Evolutionary conservation across 768 basidiomycete genomes (phyloP), one percentile per base, ranked within the genome.

Genomic region (Paxillus ammoniavirescens): DNA sequence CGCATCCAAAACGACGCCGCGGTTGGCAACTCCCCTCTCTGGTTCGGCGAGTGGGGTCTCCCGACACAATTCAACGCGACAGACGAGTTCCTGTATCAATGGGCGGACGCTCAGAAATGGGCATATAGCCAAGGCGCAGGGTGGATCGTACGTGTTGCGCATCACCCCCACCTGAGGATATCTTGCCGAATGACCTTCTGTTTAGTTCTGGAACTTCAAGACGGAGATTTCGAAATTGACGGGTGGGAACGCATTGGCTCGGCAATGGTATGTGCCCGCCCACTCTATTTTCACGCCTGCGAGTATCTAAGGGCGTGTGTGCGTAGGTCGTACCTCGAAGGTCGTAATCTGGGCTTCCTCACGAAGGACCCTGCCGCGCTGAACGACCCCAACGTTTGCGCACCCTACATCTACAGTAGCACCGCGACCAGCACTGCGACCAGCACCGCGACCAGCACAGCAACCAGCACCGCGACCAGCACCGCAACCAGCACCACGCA

Each of bases 41-140:
- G 75, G 76, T 81, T 82, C 52, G 82, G 76, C 47, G 83, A 84
- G 67, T 84, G 82, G 82, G 75, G 78, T 15, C 75, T 89, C 18
- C 64, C 85, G 10, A 89, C 87, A 1, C 75, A 86, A 54, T 89
- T 88, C 66, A 38, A 59, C n/a, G 83, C 87, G 5, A 79, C 82
- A 2, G 77, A 87, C 49, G 77, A 63, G 0, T 89, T 89, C 73
- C 65, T 89, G 41, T 55, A 47, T 53, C 69, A 85, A 61, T 89
- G 87, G 87, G 87, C 86, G 10, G 88, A 89, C 59, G 85, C 87
- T 23, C 87, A 89, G 67, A 89, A 89, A 65, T 68, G 82, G 37
- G 73, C 79, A 1, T 89, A 88, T 49, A 75, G 77, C 50, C 68
- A 84, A 55, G 75, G 77, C 33, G 76, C 77, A 2, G 87, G 87